Evolutionary conservation across 2,329 filamentous ascomycete species (phyloP).

Genomic region (Dryadomyces quercivorus): DNA sequence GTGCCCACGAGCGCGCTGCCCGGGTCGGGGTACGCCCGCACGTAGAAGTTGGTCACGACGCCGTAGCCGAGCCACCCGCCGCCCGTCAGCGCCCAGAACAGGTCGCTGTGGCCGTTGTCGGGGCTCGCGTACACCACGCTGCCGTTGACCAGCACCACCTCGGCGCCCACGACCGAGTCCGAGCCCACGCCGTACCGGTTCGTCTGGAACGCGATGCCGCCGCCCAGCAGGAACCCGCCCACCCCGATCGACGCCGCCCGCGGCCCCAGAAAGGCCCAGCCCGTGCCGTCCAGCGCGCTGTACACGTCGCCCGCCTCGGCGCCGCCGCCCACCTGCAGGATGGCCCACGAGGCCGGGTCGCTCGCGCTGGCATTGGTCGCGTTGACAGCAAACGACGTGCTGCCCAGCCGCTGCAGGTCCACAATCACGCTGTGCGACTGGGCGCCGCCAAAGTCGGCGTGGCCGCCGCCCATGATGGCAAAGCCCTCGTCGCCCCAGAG

Average conservation of each 20-base stretch:
- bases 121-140: constrained; percentile 3
- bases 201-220: constrained; percentile 10
- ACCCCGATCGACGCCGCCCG: constrained; percentile 16
- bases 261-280: constrained; percentile 14
- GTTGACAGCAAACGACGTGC: background rate
- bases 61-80: constrained; percentile 44
- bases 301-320: constrained; percentile 15
- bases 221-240: constrained; percentile 14
- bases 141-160: constrained; percentile 4
- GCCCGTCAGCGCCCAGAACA: constrained; percentile 12
- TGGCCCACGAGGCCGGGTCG: constrained; percentile 7
- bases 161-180: constrained; percentile 5
- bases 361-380: background rate
- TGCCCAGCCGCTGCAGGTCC: constrained; percentile 1
- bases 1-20: background rate
- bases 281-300: constrained; percentile 10
- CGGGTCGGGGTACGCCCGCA: constrained; percentile 34
- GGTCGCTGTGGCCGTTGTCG: constrained; percentile 6
- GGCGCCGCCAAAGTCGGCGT: constrained; percentile 2
- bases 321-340: constrained; percentile 19
- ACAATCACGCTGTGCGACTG: constrained; percentile 3
- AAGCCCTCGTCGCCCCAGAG: constrained; percentile 3
- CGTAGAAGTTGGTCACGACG: constrained; percentile 43
- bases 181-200: constrained; percentile 2
- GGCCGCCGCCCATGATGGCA: constrained; percentile 3